Percentiles rank a stretch among this genome's conserved stretches.
Conservation (phyloP, 257 asterid genomes). For the Scutellaria barbata region DNA sequence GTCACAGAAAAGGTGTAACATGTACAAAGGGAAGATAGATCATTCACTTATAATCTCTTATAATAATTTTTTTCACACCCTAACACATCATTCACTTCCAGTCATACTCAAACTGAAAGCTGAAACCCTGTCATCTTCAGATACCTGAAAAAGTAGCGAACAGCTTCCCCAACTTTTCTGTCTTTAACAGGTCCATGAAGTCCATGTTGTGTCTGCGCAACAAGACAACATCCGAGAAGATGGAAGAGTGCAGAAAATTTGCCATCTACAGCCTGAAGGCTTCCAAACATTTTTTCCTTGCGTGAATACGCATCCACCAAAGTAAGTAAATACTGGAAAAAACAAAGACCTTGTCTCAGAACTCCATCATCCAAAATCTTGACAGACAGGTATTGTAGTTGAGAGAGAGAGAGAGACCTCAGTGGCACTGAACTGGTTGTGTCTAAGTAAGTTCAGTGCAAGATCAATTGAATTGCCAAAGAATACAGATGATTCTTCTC, state of each 20-base stretch:
- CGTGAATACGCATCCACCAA: conserved; percentile 77
- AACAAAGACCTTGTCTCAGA: conserved; percentile 43
- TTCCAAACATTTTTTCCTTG: conserved; percentile 73
- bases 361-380: conserved; percentile 34
- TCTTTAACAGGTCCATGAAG: conserved; percentile 62
- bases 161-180: conserved; percentile 76
- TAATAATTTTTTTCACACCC: conserved; percentile 20
- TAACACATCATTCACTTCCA: conserved; percentile 15
- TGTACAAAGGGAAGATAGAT: conserved; percentile 3
- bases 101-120: conserved; percentile 12
- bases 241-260: conserved; percentile 68
- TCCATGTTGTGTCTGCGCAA: conserved; percentile 76
- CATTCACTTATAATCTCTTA: conserved; percentile 17
- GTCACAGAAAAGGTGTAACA: conserved; percentile 15
- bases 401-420: conserved; percentile 64
- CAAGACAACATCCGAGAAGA: conserved; percentile 92
- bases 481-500: conserved; percentile 77
- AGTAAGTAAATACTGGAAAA: conserved; percentile 72
- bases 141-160: conserved; percentile 90
- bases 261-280: conserved; percentile 71
- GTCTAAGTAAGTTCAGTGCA: conserved; percentile 71
- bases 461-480: conserved; percentile 82
- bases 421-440: conserved; percentile 79
- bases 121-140: conserved; percentile 11
- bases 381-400: conserved; percentile 7